A percentile compares a stretch with the other conserved stretches of the same genome.
Evolutionary conservation across 441 rosid species (phyloP).

Genomic region (Aleurites moluccanus): DNA sequence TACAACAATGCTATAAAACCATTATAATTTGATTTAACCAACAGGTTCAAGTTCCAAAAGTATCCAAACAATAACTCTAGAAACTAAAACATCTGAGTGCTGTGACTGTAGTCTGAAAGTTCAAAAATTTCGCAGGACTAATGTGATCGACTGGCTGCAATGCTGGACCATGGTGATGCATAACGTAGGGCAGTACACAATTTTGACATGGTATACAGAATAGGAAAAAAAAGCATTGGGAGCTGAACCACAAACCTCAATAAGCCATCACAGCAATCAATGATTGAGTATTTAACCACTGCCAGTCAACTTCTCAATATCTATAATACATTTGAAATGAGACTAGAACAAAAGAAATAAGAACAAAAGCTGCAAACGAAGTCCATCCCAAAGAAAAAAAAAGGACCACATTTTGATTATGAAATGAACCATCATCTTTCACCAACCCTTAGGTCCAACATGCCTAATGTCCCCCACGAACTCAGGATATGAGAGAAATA

Average conservation of each 20-base stretch:
- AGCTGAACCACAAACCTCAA: neutral
- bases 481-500: neutral
- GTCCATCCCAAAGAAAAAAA: neutral
- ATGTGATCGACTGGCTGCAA: neutral
- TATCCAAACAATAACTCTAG: neutral
- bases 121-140: neutral
- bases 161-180: neutral
- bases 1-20: slow-evolving; percentile 24
- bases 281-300: neutral
- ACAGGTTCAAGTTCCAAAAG: neutral
- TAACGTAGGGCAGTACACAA: neutral
- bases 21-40: neutral
- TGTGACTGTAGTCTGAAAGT: neutral
- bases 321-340: neutral
- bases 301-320: neutral
- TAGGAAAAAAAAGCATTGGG: neutral
- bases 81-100: neutral
- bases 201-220: too few species aligned
- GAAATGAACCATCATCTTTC: neutral
- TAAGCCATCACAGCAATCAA: neutral
- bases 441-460: neutral
- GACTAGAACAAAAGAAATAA: neutral
- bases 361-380: neutral
- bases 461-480: neutral
- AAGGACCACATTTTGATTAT: neutral